Percentiles rank a stretch among this genome's conserved stretches.
These are phyloP conservation scores for Mycena latifolia DNA, from an alignment of 768 basidiomycete species.

Conservation along the genomic window DNA sequence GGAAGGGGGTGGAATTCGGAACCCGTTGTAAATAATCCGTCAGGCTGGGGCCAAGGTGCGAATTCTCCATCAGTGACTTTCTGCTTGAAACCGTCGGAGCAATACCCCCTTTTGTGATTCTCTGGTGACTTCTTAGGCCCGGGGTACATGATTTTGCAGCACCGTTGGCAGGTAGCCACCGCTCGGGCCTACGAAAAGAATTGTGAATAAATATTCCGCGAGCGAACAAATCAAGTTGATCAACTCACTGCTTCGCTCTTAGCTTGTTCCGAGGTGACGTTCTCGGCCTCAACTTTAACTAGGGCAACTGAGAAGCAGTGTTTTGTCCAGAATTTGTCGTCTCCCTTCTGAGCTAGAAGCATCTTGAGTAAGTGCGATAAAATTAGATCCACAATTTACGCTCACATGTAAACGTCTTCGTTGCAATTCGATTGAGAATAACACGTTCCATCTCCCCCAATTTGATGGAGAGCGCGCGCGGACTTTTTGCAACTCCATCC, in stretches of 20 bases:
- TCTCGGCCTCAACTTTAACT: background rate
- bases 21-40: conserved; percentile 3
- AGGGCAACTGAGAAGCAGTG: conserved; percentile 4
- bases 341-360: background rate
- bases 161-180: background rate
- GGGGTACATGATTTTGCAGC: conserved; percentile 21
- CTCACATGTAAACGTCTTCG: background rate
- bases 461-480: conserved; percentile 4
- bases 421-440: background rate
- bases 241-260: background rate
- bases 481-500: background rate
- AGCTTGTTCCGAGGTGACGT: too few relatives aligned
- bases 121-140: background rate
- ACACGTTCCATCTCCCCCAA: background rate
- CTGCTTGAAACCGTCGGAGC: conserved; percentile 23
- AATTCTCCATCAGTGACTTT: background rate
- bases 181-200: background rate
- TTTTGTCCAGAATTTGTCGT: background rate
- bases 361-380: background rate
- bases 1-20: conserved; percentile 13
- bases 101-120: conserved; percentile 20
- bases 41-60: conserved; percentile 21
- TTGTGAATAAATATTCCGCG: too few relatives aligned
- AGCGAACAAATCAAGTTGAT: too few relatives aligned
- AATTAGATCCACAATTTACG: background rate